Conservation (phyloP, 257 asterid species). For the Solanum chmielewskii region DNA sequence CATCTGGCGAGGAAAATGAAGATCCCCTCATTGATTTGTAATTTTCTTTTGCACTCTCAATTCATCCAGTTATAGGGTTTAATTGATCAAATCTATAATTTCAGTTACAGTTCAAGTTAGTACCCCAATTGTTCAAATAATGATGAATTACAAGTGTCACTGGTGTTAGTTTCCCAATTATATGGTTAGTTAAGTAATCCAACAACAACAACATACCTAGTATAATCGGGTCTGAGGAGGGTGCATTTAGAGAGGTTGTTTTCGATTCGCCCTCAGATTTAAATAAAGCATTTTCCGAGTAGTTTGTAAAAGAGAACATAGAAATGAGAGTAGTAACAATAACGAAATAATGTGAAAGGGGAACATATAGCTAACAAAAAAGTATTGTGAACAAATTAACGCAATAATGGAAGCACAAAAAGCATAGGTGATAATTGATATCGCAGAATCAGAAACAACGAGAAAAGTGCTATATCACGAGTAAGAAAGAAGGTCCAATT, state of each 20-base stretch:
- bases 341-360: neutral
- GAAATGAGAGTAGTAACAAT: neutral
- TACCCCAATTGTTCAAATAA: neutral
- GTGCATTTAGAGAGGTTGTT: neutral
- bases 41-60: neutral
- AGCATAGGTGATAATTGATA: neutral
- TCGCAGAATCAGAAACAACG: neutral
- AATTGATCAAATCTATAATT: neutral
- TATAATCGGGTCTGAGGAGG: neutral
- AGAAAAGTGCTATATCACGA: neutral
- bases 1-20: slow-evolving; percentile 52
- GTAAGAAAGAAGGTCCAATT: neutral
- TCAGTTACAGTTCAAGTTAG: neutral
- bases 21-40: slow-evolving; percentile 39
- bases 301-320: too few relatives aligned
- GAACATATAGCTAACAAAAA: too few relatives aligned
- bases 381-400: neutral
- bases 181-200: neutral
- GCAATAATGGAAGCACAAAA: neutral
- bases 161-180: neutral
- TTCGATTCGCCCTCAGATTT: neutral
- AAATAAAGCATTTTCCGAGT: neutral
- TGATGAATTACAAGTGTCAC: neutral
- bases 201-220: neutral
- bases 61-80: slow-evolving; percentile 2